Base-by-base conservation (phyloP, 768 basidiomycete genomes). In the Dictyophora rubrovolvata region DNA sequence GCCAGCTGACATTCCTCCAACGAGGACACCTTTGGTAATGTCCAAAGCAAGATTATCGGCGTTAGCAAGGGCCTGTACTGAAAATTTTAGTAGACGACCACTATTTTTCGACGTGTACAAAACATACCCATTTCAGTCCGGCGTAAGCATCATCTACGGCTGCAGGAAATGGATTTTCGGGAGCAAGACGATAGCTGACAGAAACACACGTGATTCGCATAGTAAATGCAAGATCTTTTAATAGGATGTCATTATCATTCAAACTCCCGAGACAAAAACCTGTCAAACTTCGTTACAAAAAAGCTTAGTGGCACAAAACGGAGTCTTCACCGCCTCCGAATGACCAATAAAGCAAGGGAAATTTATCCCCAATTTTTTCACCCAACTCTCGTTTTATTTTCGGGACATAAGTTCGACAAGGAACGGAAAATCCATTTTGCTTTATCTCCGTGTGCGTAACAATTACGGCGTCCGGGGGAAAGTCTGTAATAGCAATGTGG, bases 41-140 rank as follows among this genome's bases (percentile, higher is more conserved):
- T 51, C 50, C 21, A 51, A 2, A 22, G 28, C 3, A 3, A 51
- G 4, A 4, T 20, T 11, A 4, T 6, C 4, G 2, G 21, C 14
- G 17, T 51, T 22, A 16, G 5, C 14, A 12, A 51, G 14, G 4
- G 28, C 50, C 50, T 51, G 17, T 48, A 10, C 6, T 1, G 55
- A 16, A 48, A 48, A 20, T 12, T n/a, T n/a, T n/a, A n/a, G n/a
- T 16, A 12, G n/a, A 10, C 42, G 18, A n/a, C n/a, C n/a, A n/a
- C n/a, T n/a, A n/a, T n/a, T n/a, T n/a, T n/a, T n/a, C n/a, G n/a
- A n/a, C n/a, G n/a, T n/a, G n/a, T n/a, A n/a, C 14, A 18, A 14
- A 14, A 60, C 59, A 1, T 36, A 68, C 68, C 67, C 67, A 68
- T 62, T 68, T 65, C 46, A 69, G 37, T 5, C 63, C 64, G 16